These are phyloP conservation scores for Litchi chinensis DNA, from an alignment of 345 rosid genomes.

Conservation along the genomic window DNA sequence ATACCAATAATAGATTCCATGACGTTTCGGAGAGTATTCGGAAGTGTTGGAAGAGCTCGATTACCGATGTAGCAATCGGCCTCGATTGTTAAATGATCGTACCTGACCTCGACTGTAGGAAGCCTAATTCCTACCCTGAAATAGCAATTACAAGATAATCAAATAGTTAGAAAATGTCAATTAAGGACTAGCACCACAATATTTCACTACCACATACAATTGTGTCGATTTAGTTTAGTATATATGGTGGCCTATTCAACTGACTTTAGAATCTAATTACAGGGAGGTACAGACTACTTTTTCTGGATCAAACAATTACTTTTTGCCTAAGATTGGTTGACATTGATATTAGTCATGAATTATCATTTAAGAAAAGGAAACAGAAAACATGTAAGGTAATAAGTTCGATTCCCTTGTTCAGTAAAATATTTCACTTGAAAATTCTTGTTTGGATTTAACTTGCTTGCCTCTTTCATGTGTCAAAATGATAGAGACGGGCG, in stretches of 20 bases:
- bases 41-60: slow-evolving; percentile 85
- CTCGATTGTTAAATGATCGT: slow-evolving; percentile 58
- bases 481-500: not conserved
- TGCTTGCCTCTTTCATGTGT: slow-evolving; percentile 2
- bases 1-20: slow-evolving; percentile 62
- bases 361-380: not conserved
- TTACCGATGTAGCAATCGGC: slow-evolving; percentile 76
- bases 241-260: too few species aligned
- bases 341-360: not conserved
- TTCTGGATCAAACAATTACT: too few species aligned
- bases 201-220: too few species aligned
- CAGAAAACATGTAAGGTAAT: not conserved
- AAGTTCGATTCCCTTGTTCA: not conserved
- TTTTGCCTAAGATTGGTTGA: too few species aligned
- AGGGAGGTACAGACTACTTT: too few species aligned
- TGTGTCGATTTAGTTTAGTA: too few species aligned
- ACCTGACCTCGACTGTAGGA: slow-evolving; percentile 83
- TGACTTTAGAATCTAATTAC: too few species aligned
- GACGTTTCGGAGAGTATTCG: slow-evolving; percentile 64
- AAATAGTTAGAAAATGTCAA: not conserved
- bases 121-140: slow-evolving; percentile 81
- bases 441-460: not conserved
- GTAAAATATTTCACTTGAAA: not conserved
- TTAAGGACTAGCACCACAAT: too few species aligned
- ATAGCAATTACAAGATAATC: not conserved